Evolutionary conservation across 768 basidiomycete genomes (phyloP), one percentile per base, ranked within the genome.

Genomic region (Suillus weaverae): DNA sequence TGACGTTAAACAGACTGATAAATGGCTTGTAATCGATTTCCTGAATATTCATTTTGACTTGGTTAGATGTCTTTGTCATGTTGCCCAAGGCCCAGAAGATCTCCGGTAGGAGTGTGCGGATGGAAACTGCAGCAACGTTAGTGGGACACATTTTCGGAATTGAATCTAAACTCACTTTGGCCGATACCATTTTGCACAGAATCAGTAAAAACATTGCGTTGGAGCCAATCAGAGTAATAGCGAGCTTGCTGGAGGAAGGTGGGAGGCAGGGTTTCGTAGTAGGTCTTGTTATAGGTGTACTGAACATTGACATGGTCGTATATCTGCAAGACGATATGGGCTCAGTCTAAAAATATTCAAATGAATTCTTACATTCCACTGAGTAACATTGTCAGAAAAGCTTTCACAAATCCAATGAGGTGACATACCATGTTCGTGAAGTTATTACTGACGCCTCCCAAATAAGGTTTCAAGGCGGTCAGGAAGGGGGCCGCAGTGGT

Each of bases 11-110:
- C 73, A 93, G 81, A 18, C 89, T 90, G 72, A 92, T 86, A 84
- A 94, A 91, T 22, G 91, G 87, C 78, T 93, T 91, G 80, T 93
- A 93, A 64, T 90, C 89, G 14, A 87, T 85, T 77, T 89, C 84
- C 67, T 90, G 81, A 64, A 92, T 76, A 75, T 87, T 81, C 76
- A 94, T 82, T 71, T 90, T 87, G 61, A 93, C 83, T 36, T 89
- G 86, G 76, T 90, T 88, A 66, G 82, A 85, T 68, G 86, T 83
- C 79, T 86, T 88, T n/a, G 88, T 84, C 76, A 94, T 88, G 70
- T 85, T 86, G 72, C 89, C 85, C 57, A 94, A 82, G 35, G 89
- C 85, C 56, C 74, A 79, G 62, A 92, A 77, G 74, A 94, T 84
- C 38, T 87, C 86, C 70, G 86, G 83, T 43, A 93, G 76, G 67